Conservation (phyloP, 2,329 filamentous ascomycete genomes). For the Apiospora malaysiana region DNA sequence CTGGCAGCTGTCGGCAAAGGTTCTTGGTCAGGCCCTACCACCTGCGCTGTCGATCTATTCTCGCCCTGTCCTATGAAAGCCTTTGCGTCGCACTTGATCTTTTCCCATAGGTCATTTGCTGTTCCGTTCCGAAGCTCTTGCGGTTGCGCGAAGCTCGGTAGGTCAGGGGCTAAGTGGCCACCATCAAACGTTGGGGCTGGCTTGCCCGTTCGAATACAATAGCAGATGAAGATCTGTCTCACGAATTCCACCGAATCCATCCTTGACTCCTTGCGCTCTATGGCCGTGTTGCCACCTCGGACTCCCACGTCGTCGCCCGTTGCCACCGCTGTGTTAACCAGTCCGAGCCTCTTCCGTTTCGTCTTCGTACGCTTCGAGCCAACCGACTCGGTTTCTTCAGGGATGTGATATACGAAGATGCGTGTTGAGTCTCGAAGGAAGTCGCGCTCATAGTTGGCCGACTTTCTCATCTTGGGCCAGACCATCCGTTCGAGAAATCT, state of each 20-base stretch:
- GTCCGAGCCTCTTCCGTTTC: not conserved
- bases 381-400: not conserved
- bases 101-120: not conserved
- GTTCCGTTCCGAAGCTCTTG: not conserved
- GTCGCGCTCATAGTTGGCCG: not conserved
- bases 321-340: too few relatives aligned
- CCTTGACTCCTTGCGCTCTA: not conserved
- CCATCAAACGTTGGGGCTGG: not conserved
- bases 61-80: not conserved
- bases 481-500: not conserved
- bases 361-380: not conserved
- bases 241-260: not conserved
- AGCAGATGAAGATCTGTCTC: not conserved
- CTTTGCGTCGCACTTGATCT: not conserved
- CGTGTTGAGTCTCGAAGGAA: not conserved
- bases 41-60: rapidly evolving
- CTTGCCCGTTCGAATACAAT: not conserved
- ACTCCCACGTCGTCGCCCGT: too few relatives aligned
- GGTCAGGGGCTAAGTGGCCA: not conserved
- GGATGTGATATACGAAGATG: not conserved
- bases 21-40: not conserved
- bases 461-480: not conserved
- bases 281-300: too few relatives aligned
- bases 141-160: not conserved
- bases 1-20: not conserved